phyloP scores from a whole-genome alignment of 257 asterid genomes.

The Agastache rugosa region DNA sequence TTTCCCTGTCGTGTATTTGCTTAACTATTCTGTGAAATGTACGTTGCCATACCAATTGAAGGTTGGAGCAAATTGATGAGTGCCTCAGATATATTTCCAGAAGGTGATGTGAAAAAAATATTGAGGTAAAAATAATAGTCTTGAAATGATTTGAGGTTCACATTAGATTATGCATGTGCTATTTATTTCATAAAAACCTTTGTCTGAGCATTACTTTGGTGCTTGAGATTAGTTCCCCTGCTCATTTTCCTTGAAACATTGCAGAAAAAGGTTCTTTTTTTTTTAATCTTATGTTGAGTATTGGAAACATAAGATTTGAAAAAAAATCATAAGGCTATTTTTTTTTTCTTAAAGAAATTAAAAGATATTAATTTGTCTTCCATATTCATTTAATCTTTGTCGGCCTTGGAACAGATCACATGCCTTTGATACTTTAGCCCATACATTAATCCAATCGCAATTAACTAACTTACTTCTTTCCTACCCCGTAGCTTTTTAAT shows the following conservation, averaged over 20 bases:
- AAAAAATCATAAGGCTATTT: too few species aligned
- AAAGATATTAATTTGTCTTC: too few species aligned
- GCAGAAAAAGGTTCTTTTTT: too few species aligned
- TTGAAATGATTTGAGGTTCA: background rate
- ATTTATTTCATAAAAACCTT: background rate
- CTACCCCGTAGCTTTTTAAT: background rate
- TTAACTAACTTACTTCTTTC: background rate
- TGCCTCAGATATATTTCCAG: background rate
- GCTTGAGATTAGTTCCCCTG: too few species aligned
- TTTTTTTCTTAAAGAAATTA: too few species aligned
- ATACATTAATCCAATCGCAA: background rate
- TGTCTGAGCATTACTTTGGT: background rate
- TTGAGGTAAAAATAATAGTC: background rate
- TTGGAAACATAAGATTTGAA: too few species aligned
- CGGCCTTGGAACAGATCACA: background rate
- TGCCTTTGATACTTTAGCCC: background rate
- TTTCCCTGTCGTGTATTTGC: background rate
- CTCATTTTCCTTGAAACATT: too few species aligned
- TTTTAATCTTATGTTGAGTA: too few species aligned
- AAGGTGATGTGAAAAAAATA: background rate
- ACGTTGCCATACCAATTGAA: background rate
- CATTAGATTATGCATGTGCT: background rate
- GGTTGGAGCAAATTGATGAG: constrained; percentile 8
- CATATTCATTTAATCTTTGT: background rate
- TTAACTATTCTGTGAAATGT: background rate